Percentiles rank a stretch among this genome's conserved stretches.
These are phyloP conservation scores for Euphorbia pulcherrima DNA, from an alignment of 345 rosid species.

Conservation along the genomic window DNA sequence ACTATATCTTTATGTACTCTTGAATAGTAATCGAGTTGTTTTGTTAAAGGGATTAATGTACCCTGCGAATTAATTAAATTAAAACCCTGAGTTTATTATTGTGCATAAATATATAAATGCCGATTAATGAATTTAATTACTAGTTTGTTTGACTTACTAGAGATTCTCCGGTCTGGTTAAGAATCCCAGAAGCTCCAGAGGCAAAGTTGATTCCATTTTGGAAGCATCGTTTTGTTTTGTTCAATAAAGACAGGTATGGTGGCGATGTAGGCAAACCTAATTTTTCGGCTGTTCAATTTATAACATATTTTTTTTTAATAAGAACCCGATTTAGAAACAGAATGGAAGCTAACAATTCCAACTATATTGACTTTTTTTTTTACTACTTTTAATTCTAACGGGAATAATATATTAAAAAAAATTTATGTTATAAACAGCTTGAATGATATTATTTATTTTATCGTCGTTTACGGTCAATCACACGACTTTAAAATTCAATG, in stretches of 20 bases:
- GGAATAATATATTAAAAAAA: too few species aligned
- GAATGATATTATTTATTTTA: too few species aligned
- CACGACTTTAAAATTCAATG: too few species aligned
- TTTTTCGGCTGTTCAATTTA: constrained; percentile 50
- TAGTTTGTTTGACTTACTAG: constrained; percentile 15
- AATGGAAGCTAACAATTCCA: too few species aligned
- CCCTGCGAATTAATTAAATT: constrained; percentile 1
- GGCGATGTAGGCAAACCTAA: constrained; percentile 54
- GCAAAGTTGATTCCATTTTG: constrained; percentile 57
- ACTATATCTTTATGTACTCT: constrained; percentile 13
- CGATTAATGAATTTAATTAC: neutral
- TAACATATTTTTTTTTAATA: too few species aligned
- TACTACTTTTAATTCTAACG: too few species aligned
- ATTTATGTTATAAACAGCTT: too few species aligned
- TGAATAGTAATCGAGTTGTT: constrained; percentile 9
- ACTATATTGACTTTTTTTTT: too few species aligned
- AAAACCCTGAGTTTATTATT: neutral
- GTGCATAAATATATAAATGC: neutral
- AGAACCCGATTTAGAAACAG: too few species aligned
- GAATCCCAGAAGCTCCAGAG: constrained; percentile 42
- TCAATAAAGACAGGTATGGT: constrained; percentile 42
- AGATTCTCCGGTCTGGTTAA: constrained; percentile 19
- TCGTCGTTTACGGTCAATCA: too few species aligned
- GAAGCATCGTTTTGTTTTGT: constrained; percentile 19
- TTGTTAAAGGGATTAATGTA: constrained; percentile 25